Evolutionary conservation across 1,284 basidiomycete genomes (phyloP).

Genomic region (Malassezia vespertilionis): DNA sequence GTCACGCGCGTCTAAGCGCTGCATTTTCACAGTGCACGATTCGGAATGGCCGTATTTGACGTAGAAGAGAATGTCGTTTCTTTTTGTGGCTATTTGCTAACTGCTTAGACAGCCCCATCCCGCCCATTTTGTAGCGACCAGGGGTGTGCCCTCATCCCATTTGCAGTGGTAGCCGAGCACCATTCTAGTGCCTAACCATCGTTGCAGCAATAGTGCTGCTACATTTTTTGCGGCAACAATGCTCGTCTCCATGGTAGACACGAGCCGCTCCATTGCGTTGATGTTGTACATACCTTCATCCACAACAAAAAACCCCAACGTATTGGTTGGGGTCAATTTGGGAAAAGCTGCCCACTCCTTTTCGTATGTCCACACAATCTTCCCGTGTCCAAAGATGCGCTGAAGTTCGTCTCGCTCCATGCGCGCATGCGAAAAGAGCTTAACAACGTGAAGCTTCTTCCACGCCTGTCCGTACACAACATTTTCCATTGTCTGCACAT

Average conservation of each 20-base stretch:
- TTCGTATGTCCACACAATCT: constrained; percentile 61
- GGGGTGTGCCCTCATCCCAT: constrained; percentile 5
- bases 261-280: constrained; percentile 62
- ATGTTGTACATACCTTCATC: constrained; percentile 72
- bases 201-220: constrained; percentile 28
- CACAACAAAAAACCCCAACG: constrained; percentile 49
- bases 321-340: constrained; percentile 58
- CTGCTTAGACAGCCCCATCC: constrained; percentile 40
- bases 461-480: constrained; percentile 19
- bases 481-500: constrained; percentile 57
- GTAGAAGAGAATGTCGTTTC: background rate
- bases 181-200: constrained; percentile 32
- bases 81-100: constrained; percentile 12
- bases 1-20: constrained; percentile 22
- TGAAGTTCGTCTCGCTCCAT: constrained; percentile 61
- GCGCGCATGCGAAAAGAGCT: constrained; percentile 64
- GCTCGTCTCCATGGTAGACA: constrained; percentile 74
- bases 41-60: background rate
- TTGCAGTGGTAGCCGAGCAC: constrained; percentile 28
- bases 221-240: constrained; percentile 71
- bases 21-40: background rate
- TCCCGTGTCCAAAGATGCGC: constrained; percentile 22
- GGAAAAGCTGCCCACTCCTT: constrained; percentile 59
- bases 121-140: constrained; percentile 25
- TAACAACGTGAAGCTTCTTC: constrained; percentile 33